A percentile compares a stretch with the other conserved stretches of the same genome.
Conservation (phyloP, 805 yeast genomes). For the Yarrowia porcina region DNA sequence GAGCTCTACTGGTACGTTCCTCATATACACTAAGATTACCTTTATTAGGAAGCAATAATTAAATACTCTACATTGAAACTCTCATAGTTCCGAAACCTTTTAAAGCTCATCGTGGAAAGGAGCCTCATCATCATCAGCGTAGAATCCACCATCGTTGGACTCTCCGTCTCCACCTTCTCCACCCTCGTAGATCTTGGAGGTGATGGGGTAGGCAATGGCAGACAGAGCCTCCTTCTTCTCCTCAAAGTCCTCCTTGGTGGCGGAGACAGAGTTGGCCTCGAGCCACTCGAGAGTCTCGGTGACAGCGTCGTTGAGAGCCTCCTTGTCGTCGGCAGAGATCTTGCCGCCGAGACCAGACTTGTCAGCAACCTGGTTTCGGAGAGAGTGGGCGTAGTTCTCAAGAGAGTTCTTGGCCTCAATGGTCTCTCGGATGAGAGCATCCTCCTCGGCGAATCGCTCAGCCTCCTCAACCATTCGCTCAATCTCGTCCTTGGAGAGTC, state of each 20-base stretch:
- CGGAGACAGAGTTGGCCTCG: constrained; percentile 81
- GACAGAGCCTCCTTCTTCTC: constrained; percentile 84
- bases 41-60: constrained; percentile 24
- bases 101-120: constrained; percentile 64
- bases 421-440: constrained; percentile 74
- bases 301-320: constrained; percentile 79
- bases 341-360: constrained; percentile 68
- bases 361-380: constrained; percentile 64
- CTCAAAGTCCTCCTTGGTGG: constrained; percentile 87
- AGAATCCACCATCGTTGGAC: constrained; percentile 47
- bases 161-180: constrained; percentile 43
- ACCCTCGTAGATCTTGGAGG: constrained; percentile 75
- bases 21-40: not conserved
- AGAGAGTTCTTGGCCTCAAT: constrained; percentile 83
- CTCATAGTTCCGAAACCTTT: constrained; percentile 21
- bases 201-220: constrained; percentile 84
- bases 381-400: constrained; percentile 82
- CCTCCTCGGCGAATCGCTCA: constrained; percentile 90
- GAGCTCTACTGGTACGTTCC: too few relatives aligned
- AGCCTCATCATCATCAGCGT: constrained; percentile 55
- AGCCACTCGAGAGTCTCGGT: constrained; percentile 84
- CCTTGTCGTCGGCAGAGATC: constrained; percentile 87
- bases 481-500: constrained; percentile 88
- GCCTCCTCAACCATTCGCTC: constrained; percentile 98
- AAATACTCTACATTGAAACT: constrained; percentile 25